Percentiles rank a stretch among this genome's conserved stretches.
Evolutionary conservation across 2,329 filamentous ascomycete species (phyloP).

Genomic region (Botrytis porri): DNA sequence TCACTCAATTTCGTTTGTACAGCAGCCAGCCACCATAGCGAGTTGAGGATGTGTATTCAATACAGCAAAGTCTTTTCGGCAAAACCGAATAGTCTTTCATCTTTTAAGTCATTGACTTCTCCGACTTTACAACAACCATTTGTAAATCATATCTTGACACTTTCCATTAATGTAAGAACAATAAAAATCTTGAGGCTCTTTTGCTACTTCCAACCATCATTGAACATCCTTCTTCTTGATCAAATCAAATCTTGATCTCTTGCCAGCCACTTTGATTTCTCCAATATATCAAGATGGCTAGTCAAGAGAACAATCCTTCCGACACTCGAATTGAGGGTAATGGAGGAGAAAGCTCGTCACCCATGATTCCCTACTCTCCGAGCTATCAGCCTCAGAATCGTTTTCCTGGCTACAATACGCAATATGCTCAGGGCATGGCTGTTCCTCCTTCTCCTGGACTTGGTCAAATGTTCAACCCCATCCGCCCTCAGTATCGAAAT

Average conservation of each 20-base stretch:
- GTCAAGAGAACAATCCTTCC: rapidly evolving
- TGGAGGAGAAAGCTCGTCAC: too few species aligned
- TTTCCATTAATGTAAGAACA: background rate
- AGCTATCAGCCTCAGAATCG: background rate
- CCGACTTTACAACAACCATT: background rate
- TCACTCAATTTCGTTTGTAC: background rate
- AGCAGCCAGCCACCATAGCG: background rate
- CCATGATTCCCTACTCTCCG: rapidly evolving
- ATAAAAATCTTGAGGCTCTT: background rate
- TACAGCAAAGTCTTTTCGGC: background rate
- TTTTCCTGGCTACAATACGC: background rate
- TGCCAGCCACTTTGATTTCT: background rate
- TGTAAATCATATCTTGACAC: background rate
- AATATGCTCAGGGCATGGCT: background rate
- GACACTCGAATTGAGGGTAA: too few species aligned
- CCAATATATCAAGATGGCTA: background rate
- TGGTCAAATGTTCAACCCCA: background rate
- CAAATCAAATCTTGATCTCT: background rate
- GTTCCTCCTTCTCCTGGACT: background rate
- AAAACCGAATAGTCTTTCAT: background rate
- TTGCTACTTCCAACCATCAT: too few species aligned
- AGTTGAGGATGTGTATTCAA: background rate
- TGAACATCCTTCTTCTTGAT: too few species aligned
- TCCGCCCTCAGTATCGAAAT: background rate
- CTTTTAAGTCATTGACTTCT: background rate